These are phyloP conservation scores for Talaromyces sp. DNA, from an alignment of 2,329 filamentous ascomycete species.

Conservation along the genomic window DNA sequence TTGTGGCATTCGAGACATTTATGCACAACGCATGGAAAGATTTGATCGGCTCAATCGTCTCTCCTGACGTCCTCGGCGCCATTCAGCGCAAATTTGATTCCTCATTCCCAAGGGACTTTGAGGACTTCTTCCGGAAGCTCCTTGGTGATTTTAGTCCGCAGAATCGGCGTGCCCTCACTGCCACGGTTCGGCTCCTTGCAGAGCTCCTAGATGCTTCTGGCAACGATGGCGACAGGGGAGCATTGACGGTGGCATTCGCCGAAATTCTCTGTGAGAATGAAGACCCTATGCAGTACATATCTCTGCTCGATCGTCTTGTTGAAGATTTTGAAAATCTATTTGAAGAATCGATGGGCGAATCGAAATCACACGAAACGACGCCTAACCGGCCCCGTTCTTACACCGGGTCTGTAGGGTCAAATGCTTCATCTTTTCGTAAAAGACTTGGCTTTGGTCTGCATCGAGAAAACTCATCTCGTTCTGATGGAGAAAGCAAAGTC, in stretches of 20 bases:
- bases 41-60: slow-evolving; percentile 80
- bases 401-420: slow-evolving; percentile 75
- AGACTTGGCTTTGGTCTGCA: slow-evolving; percentile 80
- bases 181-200: slow-evolving; percentile 78
- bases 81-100: slow-evolving; percentile 59
- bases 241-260: slow-evolving; percentile 81
- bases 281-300: slow-evolving; percentile 78
- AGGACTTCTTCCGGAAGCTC: slow-evolving; percentile 55
- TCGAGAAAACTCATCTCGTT: slow-evolving; percentile 71
- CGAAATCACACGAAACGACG: slow-evolving; percentile 50
- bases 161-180: slow-evolving; percentile 72
- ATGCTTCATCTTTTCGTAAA: slow-evolving; percentile 77
- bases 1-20: slow-evolving; percentile 92
- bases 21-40: slow-evolving; percentile 82
- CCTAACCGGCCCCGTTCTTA: slow-evolving; percentile 58
- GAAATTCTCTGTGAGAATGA: slow-evolving; percentile 78
- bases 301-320: slow-evolving; percentile 80
- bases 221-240: slow-evolving; percentile 86
- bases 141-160: slow-evolving; percentile 55
- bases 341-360: slow-evolving; percentile 56
- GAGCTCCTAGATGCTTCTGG: slow-evolving; percentile 85
- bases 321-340: slow-evolving; percentile 90
- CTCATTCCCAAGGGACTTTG: slow-evolving; percentile 48
- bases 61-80: slow-evolving; percentile 65
- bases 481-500: slow-evolving; percentile 64